Conservation (phyloP, 1,284 basidiomycete species). For the Mycosarcoma maydis region DNA sequence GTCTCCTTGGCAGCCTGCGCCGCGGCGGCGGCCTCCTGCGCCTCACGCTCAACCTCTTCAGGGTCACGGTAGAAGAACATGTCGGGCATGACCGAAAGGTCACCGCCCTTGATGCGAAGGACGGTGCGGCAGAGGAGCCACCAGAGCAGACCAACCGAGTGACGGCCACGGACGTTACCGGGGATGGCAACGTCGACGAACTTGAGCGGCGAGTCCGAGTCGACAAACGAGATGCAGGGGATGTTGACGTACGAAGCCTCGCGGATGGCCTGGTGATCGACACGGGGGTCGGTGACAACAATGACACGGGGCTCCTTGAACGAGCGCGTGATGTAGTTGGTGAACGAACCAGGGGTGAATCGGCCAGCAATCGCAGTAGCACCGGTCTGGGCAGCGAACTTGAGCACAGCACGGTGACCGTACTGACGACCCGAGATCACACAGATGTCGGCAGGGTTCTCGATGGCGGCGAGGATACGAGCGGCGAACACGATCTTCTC, state of each 20-base stretch:
- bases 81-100: slow-evolving; percentile 97
- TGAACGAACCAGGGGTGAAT: slow-evolving; percentile 95
- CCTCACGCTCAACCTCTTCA: slow-evolving; percentile 97
- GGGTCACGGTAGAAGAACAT: slow-evolving; percentile 99
- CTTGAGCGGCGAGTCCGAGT: slow-evolving; percentile 95
- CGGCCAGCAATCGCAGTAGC: slow-evolving; percentile 98
- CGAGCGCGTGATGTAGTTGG: slow-evolving; percentile 99
- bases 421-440: slow-evolving; percentile 98
- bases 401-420: slow-evolving; percentile 98
- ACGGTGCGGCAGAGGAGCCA: slow-evolving; percentile 98
- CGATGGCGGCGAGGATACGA: slow-evolving; percentile 72
- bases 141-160: slow-evolving; percentile 97
- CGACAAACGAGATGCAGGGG: slow-evolving; percentile 97
- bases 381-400: slow-evolving; percentile 96
- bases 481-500: slow-evolving; percentile 79
- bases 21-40: slow-evolving; percentile 79
- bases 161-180: slow-evolving; percentile 98
- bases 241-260: slow-evolving; percentile 99
- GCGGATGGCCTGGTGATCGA: slow-evolving; percentile 99
- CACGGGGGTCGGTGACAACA: slow-evolving; percentile 96
- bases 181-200: slow-evolving; percentile 99
- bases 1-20: slow-evolving; percentile 56
- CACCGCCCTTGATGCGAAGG: slow-evolving; percentile 90
- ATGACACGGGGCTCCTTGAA: slow-evolving; percentile 99
- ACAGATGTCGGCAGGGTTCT: slow-evolving; percentile 97